These are phyloP conservation scores for Dimocarpus longan DNA, from an alignment of 345 rosid species.

Conservation along the genomic window DNA sequence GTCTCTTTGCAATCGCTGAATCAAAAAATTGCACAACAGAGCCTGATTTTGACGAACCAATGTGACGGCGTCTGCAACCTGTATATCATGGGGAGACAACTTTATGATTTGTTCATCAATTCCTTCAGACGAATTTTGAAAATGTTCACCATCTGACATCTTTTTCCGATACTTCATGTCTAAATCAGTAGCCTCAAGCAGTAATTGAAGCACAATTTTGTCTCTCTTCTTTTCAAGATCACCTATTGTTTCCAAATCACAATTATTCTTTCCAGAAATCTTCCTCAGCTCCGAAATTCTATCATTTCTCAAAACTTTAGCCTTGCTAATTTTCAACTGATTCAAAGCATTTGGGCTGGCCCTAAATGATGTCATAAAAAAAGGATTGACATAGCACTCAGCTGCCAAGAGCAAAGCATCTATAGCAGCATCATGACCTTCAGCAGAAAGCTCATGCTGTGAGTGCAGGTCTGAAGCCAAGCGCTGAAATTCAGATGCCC, in stretches of 20 bases:
- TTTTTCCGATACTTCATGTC: conserved; percentile 51
- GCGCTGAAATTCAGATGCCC: conserved; percentile 75
- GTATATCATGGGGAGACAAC: conserved; percentile 53
- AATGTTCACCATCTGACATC: conserved; percentile 37
- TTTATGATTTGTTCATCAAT: conserved; percentile 47
- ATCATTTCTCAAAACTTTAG: conserved; percentile 30
- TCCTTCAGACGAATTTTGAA: conserved; percentile 35
- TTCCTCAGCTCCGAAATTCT: conserved; percentile 35
- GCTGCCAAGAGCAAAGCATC: conserved; percentile 90
- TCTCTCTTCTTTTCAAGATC: conserved; percentile 70
- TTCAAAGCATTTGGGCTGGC: conserved; percentile 33
- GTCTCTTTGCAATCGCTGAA: conserved; percentile 56
- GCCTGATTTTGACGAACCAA: conserved; percentile 80
- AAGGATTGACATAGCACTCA: conserved; percentile 86
- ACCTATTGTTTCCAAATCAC: conserved; percentile 47
- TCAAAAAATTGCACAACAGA: conserved; percentile 60
- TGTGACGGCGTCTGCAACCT: conserved; percentile 70
- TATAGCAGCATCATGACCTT: conserved; percentile 79
- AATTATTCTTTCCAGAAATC: conserved; percentile 32
- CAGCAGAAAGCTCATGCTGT: conserved; percentile 50
- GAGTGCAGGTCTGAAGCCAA: conserved; percentile 71
- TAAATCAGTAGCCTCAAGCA: conserved; percentile 75
- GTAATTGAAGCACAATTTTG: conserved; percentile 63
- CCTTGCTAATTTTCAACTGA: conserved; percentile 22
- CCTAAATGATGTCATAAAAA: conserved; percentile 57